Evolutionary conservation across 208 protist genomes (phyloP), one percentile per base, ranked within the genome.

Genomic region (Borovskyia barvae): DNA sequence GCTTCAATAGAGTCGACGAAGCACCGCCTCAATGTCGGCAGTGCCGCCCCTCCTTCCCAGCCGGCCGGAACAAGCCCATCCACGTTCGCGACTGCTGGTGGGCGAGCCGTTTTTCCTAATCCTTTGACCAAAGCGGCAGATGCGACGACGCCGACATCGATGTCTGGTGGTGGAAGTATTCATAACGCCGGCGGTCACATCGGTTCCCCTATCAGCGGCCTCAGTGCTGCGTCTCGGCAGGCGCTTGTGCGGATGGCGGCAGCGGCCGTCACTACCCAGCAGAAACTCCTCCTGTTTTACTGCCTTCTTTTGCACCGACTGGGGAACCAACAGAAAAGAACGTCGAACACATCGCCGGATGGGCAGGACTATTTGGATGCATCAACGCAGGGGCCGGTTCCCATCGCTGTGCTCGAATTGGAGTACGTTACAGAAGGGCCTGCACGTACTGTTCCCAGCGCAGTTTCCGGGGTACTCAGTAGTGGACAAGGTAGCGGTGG

Each of bases 391-490:
- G 36, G 15, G 26, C 48, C 41, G 28, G 63, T 62, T 8, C 62
- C 73, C n/a, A 52, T 85, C n/a, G 78, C 78, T 11, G 78, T 85
- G 40, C 24, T 85, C 47, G 78, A 81, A 53, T n/a, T 85, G 54
- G 71, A 73, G 32, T 82, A 75, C 58, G 61, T 49, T 9, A 71
- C 63, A 2, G 43, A 59, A 35, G 59, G 55, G 2, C 70, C 64
- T 5, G n/a, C n/a, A n/a, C n/a, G n/a, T n/a, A n/a, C n/a, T n/a
- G n/a, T n/a, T n/a, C n/a, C n/a, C n/a, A n/a, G n/a, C n/a, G n/a
- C n/a, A n/a, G n/a, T n/a, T n/a, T n/a, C n/a, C n/a, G n/a, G n/a
- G n/a, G 52, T 59, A 43, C 70, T 53, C 50, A 61, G 48, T 40
- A 48, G 45, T 20, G n/a, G 33, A n/a, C n/a, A n/a, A 12, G 29